Evolutionary conservation across 2,329 filamentous ascomycete genomes (phyloP).

Genomic region (Talaromyces sp.): DNA sequence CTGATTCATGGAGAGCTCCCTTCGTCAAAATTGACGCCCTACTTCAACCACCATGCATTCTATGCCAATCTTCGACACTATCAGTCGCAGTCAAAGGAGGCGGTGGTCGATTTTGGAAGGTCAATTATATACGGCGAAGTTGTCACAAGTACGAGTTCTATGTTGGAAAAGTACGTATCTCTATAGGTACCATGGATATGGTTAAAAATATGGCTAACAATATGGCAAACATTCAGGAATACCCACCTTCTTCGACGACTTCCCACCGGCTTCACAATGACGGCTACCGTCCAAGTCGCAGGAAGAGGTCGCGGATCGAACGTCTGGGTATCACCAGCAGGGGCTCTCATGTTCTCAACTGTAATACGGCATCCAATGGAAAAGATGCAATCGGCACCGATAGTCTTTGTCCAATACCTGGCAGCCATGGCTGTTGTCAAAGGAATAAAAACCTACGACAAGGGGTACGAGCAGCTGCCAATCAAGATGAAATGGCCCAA

Average conservation of each 20-base stretch:
- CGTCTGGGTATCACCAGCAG: slow-evolving; percentile 89
- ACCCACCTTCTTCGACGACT: slow-evolving; percentile 69
- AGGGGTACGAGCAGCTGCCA: slow-evolving; percentile 69
- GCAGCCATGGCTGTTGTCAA: slow-evolving; percentile 82
- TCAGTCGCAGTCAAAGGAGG: slow-evolving; percentile 55
- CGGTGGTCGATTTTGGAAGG: slow-evolving; percentile 66
- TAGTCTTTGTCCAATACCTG: slow-evolving; percentile 93
- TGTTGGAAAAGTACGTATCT: slow-evolving; percentile 73
- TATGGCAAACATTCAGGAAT: slow-evolving; percentile 55
- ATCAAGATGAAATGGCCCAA: slow-evolving; percentile 97
- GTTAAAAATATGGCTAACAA: not conserved
- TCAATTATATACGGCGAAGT: slow-evolving; percentile 84
- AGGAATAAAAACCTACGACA: slow-evolving; percentile 75
- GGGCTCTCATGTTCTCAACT: slow-evolving; percentile 81
- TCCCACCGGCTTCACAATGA: slow-evolving; percentile 80
- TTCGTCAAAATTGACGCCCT: slow-evolving; percentile 68
- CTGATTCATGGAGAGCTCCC: slow-evolving; percentile 66
- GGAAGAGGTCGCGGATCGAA: slow-evolving; percentile 86
- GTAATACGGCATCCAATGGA: slow-evolving; percentile 78
- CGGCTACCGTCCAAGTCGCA: slow-evolving; percentile 82
- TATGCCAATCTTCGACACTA: slow-evolving; percentile 70
- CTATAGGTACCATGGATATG: slow-evolving; percentile 48
- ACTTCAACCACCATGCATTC: slow-evolving; percentile 79
- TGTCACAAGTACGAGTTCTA: slow-evolving; percentile 87
- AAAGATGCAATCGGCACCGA: slow-evolving; percentile 67